A percentile compares a stretch with the other conserved stretches of the same genome.
Evolutionary conservation across 192 early-diverging fungal genomes (phyloP).

Genomic region (Backusella circina): DNA sequence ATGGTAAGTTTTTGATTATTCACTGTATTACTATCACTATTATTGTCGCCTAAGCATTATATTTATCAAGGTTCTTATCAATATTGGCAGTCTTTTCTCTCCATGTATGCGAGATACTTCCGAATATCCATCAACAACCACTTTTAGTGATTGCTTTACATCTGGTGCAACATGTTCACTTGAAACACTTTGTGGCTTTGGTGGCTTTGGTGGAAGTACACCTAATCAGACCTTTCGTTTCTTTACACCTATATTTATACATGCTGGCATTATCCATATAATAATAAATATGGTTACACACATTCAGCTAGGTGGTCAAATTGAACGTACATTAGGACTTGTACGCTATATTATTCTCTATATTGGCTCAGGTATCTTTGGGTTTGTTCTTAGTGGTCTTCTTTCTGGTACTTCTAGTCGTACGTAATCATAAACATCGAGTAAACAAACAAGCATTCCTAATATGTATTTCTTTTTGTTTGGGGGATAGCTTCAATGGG

Average conservation of each 20-base stretch:
- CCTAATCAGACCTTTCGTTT: conserved; percentile 83
- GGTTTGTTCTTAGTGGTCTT: conserved; percentile 78
- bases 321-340: conserved; percentile 77
- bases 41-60: neutral
- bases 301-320: conserved; percentile 59
- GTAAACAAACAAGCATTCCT: conserved; percentile 37
- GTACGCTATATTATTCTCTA: conserved; percentile 64
- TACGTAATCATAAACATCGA: neutral
- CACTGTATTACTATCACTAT: neutral
- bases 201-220: conserved; percentile 37
- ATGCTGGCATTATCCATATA: conserved; percentile 78
- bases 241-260: conserved; percentile 78
- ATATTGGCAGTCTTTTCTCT: conserved; percentile 70
- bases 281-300: conserved; percentile 75
- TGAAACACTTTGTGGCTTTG: conserved; percentile 59
- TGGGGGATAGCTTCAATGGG: conserved; percentile 51
- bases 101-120: conserved; percentile 69
- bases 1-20: conserved; percentile 37
- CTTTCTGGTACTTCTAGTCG: conserved; percentile 32
- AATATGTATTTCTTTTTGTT: neutral
- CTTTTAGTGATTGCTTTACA: conserved; percentile 12
- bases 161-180: conserved; percentile 44
- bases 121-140: conserved; percentile 14
- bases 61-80: conserved; percentile 63
- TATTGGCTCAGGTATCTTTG: conserved; percentile 66